These are phyloP conservation scores for Fusarium sp. DNA, from an alignment of 2,329 filamentous ascomycete genomes.

Conservation along the genomic window DNA sequence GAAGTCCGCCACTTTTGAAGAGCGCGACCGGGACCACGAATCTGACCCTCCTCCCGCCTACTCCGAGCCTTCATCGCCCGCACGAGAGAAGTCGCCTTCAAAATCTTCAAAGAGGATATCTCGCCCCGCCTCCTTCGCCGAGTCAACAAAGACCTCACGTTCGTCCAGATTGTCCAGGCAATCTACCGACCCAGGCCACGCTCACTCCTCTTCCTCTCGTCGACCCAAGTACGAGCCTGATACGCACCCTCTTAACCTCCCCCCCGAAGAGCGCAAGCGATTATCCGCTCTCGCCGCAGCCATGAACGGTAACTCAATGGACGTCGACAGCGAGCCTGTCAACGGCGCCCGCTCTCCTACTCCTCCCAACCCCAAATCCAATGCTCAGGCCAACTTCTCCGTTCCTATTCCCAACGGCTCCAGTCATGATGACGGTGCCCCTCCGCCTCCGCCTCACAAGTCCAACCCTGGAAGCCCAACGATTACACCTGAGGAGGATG, in stretches of 20 bases:
- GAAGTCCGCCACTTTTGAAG: slow-evolving; percentile 56
- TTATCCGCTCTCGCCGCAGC: slow-evolving; percentile 73
- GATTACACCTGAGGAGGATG: slow-evolving; percentile 74
- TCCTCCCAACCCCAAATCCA: slow-evolving; percentile 58
- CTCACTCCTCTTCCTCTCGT: slow-evolving; percentile 60
- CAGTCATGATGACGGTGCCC: slow-evolving; percentile 62
- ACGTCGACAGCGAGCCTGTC: slow-evolving; percentile 76
- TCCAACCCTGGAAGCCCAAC: slow-evolving; percentile 72
- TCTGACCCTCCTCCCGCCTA: slow-evolving; percentile 49
- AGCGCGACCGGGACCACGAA: slow-evolving; percentile 53
- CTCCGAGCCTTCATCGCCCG: slow-evolving; percentile 55
- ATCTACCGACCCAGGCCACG: slow-evolving; percentile 60
- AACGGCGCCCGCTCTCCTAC: slow-evolving; percentile 62
- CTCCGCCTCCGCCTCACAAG: slow-evolving; percentile 79
- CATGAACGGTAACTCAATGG: slow-evolving; percentile 78
- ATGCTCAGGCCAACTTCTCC: slow-evolving; percentile 61
- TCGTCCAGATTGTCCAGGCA: slow-evolving; percentile 63
- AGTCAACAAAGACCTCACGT: slow-evolving; percentile 54
- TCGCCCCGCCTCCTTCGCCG: slow-evolving; percentile 51
- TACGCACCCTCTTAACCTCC: slow-evolving; percentile 89
- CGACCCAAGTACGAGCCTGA: slow-evolving; percentile 73
- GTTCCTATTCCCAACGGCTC: slow-evolving; percentile 66
- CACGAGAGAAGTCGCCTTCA: slow-evolving; percentile 56
- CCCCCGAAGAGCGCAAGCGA: slow-evolving; percentile 87
- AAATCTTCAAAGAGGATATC: slow-evolving; percentile 52